Evolutionary conservation across 2,329 filamentous ascomycete species (phyloP), one percentile per base, ranked within the genome.

Genomic region (Passalora sequoiae): DNA sequence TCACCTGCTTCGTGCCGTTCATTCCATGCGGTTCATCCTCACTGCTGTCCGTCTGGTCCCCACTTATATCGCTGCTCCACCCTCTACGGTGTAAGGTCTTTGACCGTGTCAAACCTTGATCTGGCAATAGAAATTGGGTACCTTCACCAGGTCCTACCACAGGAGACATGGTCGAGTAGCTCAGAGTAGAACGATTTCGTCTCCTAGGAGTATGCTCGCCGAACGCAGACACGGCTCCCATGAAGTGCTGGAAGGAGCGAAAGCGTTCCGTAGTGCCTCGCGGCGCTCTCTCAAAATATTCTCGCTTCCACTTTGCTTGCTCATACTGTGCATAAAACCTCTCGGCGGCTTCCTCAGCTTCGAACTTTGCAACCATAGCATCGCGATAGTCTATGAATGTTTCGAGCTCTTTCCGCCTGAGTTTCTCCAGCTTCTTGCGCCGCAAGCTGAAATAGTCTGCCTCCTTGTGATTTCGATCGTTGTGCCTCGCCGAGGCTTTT

Each of bases 31-130:
- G 47, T 8, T 55, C 53, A 19, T 59, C 50, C 10, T 55, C 59
- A n/a, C 58, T 58, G 38, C 60, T 63, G 43, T 57, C 58, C 4
- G 59, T 61, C 36, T 63, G 60, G 46, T 63, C 60, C 17, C 56
- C 58, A 21, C 54, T 61, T 22, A 63, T 58, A 38, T 63, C 60
- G 42, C 56, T 63, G 36, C 60, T 63, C 49, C 51, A 62, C n/a
- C 53, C 58, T 43, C 59, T 49, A 17, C 49, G 45, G 42, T 61
- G 58, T 27, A 39, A 28, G 7, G 53, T 50, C 44, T 51, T 55
- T 6, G 44, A 37, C 15, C 46, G 45, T n/a, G 47, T 42, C 7
- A 56, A 41, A 3, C 45, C 46, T 30, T 46, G 53, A 10, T 59
- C 55, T 5, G 57, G 53, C 8, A 32, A 43, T 4, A 57, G 44